These are phyloP conservation scores for Aspergillus sp. DNA, from an alignment of 2,329 filamentous ascomycete species.

Conservation along the genomic window DNA sequence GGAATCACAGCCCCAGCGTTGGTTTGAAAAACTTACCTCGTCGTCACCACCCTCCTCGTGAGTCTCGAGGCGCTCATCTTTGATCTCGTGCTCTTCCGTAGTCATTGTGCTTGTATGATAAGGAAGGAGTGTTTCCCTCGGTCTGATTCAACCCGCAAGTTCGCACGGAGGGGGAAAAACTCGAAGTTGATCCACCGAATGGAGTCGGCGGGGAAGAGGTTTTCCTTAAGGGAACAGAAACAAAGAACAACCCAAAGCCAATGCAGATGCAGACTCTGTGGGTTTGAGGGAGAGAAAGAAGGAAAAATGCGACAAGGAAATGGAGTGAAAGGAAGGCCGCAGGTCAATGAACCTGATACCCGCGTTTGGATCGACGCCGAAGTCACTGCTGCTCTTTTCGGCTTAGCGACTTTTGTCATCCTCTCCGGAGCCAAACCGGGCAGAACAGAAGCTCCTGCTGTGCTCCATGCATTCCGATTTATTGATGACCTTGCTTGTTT, in stretches of 20 bases:
- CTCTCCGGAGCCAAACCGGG: background rate
- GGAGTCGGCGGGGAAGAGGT: conserved; percentile 10
- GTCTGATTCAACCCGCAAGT: background rate
- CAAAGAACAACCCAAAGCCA: conserved; percentile 3
- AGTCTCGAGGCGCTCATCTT: conserved; percentile 38
- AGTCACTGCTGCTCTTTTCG: conserved; percentile 29
- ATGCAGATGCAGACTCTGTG: background rate
- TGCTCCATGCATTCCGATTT: too few species aligned
- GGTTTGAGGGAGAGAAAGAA: conserved; percentile 5
- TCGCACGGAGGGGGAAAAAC: conserved; percentile 16
- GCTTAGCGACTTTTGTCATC: conserved; percentile 27
- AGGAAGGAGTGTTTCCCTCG: background rate
- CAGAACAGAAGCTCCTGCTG: background rate
- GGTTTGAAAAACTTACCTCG: conserved; percentile 36
- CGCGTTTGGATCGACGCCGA: conserved; percentile 22
- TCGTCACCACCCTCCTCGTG: conserved; percentile 46
- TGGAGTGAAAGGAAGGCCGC: conserved; percentile 11
- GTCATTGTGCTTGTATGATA: conserved; percentile 26
- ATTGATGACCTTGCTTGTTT: too few species aligned
- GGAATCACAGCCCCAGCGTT: background rate
- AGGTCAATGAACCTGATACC: conserved; percentile 18
- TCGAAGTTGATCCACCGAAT: conserved; percentile 16
- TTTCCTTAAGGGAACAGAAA: background rate
- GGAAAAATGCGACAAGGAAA: conserved; percentile 11
- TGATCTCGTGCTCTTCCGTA: conserved; percentile 37